These are phyloP conservation scores for Lenwebbia sp. DNA, from an alignment of 345 rosid genomes.

Conservation along the genomic window DNA sequence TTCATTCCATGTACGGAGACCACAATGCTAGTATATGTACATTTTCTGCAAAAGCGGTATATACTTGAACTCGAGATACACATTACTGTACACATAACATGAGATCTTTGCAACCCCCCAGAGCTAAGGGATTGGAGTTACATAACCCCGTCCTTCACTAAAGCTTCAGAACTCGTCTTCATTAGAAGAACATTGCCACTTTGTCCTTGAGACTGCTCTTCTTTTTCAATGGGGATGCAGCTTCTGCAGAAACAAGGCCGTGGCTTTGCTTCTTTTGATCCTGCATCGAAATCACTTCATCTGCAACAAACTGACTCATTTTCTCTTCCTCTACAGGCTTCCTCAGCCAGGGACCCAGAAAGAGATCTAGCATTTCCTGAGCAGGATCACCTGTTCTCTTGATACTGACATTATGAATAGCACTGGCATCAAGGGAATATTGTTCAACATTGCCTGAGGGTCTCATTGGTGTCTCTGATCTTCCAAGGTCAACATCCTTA, in stretches of 20 bases:
- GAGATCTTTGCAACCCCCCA: not conserved
- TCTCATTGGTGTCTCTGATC: not conserved
- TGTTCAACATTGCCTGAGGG: not conserved
- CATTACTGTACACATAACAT: not conserved
- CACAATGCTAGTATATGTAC: not conserved
- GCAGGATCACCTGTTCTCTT: constrained; percentile 29
- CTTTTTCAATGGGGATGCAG: constrained; percentile 16
- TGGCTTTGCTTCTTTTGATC: constrained; percentile 5
- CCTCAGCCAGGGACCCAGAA: constrained; percentile 45
- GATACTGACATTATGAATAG: not conserved
- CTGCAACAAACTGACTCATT: not conserved
- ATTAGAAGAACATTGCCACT: constrained; percentile 34
- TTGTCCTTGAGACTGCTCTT: constrained; percentile 41
- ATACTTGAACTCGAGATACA: not conserved
- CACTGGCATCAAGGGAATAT: not conserved
- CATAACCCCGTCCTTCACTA: not conserved
- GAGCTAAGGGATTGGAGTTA: not conserved
- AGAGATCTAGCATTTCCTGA: constrained; percentile 44
- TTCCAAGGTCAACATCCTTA: not conserved
- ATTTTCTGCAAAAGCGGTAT: not conserved
- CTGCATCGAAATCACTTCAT: constrained; percentile 2
- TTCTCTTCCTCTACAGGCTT: constrained; percentile 18
- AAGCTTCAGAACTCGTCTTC: not conserved
- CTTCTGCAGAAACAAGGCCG: constrained; percentile 7
- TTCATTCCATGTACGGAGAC: not conserved